Percentiles rank a stretch among this genome's conserved stretches.
Evolutionary conservation across 345 rosid genomes (phyloP).

Genomic region (rapeseed (Brassica napus)): Da-Ae NC_063440.1:21413501-21414000

Average conservation of each 20-base stretch:
- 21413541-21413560: neutral
- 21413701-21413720: conserved; percentile 16
- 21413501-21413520: too few relatives aligned
- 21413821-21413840: conserved; percentile 9
- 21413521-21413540: neutral
- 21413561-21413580: conserved; percentile 6
- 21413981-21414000: conserved; percentile 14
- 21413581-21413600: neutral
- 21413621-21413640: conserved; percentile 56
- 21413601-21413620: neutral
- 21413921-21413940: conserved; percentile 8
- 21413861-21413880: neutral
- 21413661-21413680: conserved; percentile 50
- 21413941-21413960: neutral
- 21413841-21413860: conserved; percentile 16
- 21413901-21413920: conserved; percentile 22
- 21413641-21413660: conserved; percentile 85
- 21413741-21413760: conserved; percentile 13
- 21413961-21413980: neutral
- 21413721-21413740: conserved; percentile 11
- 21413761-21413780: conserved; percentile 14
- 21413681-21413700: conserved; percentile 1
- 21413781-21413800: conserved; percentile 24
- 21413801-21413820: conserved; percentile 15
- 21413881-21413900: conserved; percentile 19